A percentile compares a stretch with the other conserved stretches of the same genome.
phyloP scores from a whole-genome alignment of 768 basidiomycete species.

The Pleurotus eryngii region DNA sequence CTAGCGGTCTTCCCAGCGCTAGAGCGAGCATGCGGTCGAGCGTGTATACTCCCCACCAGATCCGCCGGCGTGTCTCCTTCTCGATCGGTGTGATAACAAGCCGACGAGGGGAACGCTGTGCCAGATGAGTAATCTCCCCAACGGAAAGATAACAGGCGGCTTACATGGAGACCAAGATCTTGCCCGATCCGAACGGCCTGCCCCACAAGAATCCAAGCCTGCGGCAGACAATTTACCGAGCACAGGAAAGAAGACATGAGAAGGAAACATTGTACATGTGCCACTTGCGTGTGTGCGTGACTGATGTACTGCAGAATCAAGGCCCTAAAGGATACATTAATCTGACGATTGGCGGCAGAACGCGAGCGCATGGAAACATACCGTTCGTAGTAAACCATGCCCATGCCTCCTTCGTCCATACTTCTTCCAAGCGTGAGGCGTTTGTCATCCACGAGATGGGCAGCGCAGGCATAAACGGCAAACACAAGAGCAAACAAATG shows the following conservation, averaged over 20 bases:
- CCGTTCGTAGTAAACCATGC: constrained; percentile 89
- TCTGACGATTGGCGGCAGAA: constrained; percentile 10
- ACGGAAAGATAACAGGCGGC: constrained; percentile 24
- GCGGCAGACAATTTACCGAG: constrained; percentile 89
- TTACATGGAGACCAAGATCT: constrained; percentile 88
- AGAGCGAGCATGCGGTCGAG: constrained; percentile 91
- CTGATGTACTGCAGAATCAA: constrained; percentile 91
- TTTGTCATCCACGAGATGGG: constrained; percentile 72
- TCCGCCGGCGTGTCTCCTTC: constrained; percentile 86
- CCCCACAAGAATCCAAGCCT: constrained; percentile 90
- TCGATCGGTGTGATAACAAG: constrained; percentile 68
- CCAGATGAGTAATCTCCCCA: constrained; percentile 15
- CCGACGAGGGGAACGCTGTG: constrained; percentile 78
- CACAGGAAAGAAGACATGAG: constrained; percentile 89
- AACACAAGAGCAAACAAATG: constrained; percentile 80
- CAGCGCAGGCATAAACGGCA: constrained; percentile 87
- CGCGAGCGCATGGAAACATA: constrained; percentile 29
- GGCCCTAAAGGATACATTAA: constrained; percentile 47
- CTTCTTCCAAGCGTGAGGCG: constrained; percentile 56
- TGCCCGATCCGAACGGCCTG: constrained; percentile 89
- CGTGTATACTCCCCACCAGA: constrained; percentile 94
- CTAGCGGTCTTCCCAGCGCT: constrained; percentile 83
- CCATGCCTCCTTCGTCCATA: constrained; percentile 78
- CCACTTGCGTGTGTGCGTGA: constrained; percentile 77
- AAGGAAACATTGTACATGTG: constrained; percentile 88